phyloP scores from a whole-genome alignment of 208 protist species.

The Angomonas ambiguus region DNA sequence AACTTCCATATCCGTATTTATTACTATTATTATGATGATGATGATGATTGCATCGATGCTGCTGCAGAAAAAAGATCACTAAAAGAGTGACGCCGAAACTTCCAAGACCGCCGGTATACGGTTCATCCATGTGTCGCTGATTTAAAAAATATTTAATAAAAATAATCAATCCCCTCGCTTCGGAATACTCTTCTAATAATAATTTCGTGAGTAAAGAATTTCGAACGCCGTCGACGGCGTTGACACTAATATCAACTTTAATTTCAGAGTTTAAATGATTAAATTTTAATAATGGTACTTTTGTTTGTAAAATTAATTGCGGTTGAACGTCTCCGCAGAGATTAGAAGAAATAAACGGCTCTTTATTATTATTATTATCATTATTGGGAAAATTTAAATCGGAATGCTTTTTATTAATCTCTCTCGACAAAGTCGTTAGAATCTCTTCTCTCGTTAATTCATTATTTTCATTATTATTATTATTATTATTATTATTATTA shows the following conservation, averaged over 20 bases:
- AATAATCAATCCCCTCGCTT: constrained; percentile 73
- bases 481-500: too few relatives aligned
- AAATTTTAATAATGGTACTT: constrained; percentile 93
- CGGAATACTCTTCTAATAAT: constrained; percentile 61
- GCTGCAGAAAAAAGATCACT: constrained; percentile 89
- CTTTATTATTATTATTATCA: background rate
- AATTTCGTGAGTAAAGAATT: constrained; percentile 74
- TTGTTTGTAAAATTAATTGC: constrained; percentile 89
- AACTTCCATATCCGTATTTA: constrained; percentile 5
- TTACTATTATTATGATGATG: background rate
- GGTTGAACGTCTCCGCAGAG: constrained; percentile 66
- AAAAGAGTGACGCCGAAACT: constrained; percentile 87
- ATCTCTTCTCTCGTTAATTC: background rate
- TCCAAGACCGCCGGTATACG: constrained; percentile 90
- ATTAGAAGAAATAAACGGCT: background rate
- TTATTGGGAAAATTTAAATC: background rate
- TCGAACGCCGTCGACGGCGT: constrained; percentile 64
- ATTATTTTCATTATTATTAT: too few relatives aligned
- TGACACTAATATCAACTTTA: constrained; percentile 90
- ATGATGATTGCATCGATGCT: constrained; percentile 33
- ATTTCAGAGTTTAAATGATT: constrained; percentile 61
- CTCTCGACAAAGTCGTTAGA: background rate
- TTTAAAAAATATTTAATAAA: constrained; percentile 91
- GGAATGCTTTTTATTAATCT: background rate
- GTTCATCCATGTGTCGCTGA: constrained; percentile 91